These are phyloP conservation scores for Ceratobasidium sp. DNA, from an alignment of 1,284 basidiomycete species.

Conservation along the genomic window DNA sequence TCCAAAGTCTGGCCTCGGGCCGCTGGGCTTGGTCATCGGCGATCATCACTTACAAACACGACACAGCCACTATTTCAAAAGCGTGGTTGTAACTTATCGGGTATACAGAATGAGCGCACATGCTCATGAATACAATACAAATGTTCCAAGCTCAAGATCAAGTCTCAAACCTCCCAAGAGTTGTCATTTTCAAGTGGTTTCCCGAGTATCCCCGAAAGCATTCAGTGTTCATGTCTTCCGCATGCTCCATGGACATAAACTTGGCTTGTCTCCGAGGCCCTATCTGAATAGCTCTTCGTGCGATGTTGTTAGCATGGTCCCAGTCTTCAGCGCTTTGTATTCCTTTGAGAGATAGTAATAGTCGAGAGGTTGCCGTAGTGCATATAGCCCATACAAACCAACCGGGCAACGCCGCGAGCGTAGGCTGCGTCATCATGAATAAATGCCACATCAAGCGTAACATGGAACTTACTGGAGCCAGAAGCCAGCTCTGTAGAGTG, in stretches of 20 bases:
- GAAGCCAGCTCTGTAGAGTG: constrained; percentile 30
- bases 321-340: constrained; percentile 27
- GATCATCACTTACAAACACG: neutral
- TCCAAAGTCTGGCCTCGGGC: constrained; percentile 17
- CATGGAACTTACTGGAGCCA: constrained; percentile 34
- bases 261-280: neutral
- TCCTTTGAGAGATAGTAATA: constrained; percentile 41
- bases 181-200: constrained; percentile 18
- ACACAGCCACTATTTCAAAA: constrained; percentile 5
- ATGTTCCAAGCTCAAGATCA: neutral
- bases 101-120: neutral
- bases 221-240: neutral
- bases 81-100: too few relatives aligned
- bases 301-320: constrained; percentile 15
- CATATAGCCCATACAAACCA: constrained; percentile 42
- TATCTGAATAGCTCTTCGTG: constrained; percentile 12
- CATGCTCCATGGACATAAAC: constrained; percentile 17
- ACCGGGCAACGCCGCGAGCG: constrained; percentile 33
- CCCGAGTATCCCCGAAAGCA: neutral
- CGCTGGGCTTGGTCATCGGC: constrained; percentile 37
- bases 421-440: constrained; percentile 15
- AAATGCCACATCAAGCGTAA: neutral
- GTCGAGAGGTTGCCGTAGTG: constrained; percentile 43
- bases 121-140: neutral
- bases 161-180: constrained; percentile 19